Conservation (phyloP, 108 stramenopile genomes). For the Pseudonitzschia multiseries region DNA sequence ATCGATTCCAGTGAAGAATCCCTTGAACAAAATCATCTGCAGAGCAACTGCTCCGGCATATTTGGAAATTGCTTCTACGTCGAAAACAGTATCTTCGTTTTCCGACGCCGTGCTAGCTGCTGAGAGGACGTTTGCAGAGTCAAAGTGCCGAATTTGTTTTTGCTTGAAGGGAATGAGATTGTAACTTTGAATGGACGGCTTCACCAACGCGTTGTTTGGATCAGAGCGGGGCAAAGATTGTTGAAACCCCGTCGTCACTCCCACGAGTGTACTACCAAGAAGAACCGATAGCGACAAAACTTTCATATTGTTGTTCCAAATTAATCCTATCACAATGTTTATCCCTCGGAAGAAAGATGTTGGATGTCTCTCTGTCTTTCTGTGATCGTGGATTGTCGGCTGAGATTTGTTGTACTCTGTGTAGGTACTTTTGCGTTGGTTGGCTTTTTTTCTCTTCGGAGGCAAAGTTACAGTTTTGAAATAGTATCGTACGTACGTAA, state of each 20-base stretch:
- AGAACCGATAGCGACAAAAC: neutral
- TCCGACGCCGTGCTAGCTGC: neutral
- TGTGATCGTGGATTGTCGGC: too few species aligned
- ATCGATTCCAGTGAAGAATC: conserved; percentile 40
- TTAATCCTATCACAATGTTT: too few species aligned
- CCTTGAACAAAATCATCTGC: conserved; percentile 44
- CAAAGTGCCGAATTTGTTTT: neutral
- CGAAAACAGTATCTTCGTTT: conserved; percentile 9
- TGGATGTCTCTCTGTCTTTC: too few species aligned
- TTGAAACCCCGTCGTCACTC: neutral
- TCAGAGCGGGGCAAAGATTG: neutral
- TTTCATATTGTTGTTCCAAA: neutral
- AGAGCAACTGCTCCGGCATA: conserved; percentile 40
- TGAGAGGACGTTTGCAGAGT: neutral
- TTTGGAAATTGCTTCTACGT: conserved; percentile 42
- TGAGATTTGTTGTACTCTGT: too few species aligned
- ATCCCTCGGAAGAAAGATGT: too few species aligned
- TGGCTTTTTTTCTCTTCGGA: too few species aligned
- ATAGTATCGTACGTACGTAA: too few species aligned
- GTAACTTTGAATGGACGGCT: neutral
- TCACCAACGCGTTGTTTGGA: neutral
- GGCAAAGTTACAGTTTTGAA: too few species aligned
- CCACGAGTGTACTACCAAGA: neutral
- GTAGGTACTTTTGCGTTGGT: too few species aligned
- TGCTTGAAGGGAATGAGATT: neutral